Evolutionary conservation across 73 alveolate species (phyloP).

Genomic region (Paramecium pentaurelia): DNA sequence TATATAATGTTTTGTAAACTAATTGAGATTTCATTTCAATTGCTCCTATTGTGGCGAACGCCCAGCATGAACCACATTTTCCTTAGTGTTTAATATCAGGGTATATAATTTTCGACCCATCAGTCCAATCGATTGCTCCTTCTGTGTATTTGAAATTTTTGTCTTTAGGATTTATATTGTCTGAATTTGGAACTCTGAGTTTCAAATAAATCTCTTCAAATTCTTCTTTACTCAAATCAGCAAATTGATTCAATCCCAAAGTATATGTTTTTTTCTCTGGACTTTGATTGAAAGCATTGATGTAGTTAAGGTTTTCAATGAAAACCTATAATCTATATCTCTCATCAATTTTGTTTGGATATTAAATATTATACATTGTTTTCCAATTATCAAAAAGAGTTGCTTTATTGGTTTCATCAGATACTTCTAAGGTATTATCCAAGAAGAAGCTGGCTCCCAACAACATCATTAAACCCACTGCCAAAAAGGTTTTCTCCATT

Average conservation of each 20-base stretch:
- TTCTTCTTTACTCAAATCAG: background rate
- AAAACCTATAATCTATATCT: background rate
- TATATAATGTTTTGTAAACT: background rate
- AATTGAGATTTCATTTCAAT: conserved; percentile 45
- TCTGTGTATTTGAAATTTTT: background rate
- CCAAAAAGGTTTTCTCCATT: background rate
- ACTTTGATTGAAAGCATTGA: background rate
- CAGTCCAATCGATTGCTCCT: background rate
- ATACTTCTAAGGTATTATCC: background rate
- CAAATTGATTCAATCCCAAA: background rate
- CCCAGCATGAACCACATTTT: conserved; percentile 62
- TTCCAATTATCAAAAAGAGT: background rate
- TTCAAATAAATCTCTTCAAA: background rate
- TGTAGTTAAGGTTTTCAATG: background rate
- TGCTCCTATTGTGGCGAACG: conserved; percentile 68
- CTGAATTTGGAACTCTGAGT: background rate
- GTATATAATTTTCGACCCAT: background rate
- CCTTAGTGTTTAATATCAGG: conserved; percentile 44
- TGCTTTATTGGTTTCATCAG: background rate
- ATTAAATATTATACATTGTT: background rate
- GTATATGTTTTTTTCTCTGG: background rate
- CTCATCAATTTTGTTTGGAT: background rate
- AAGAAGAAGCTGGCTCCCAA: conserved; percentile 1
- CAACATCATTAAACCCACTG: background rate
- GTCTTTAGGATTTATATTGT: background rate